Evolutionary conservation across 257 asterid genomes (phyloP).

Genomic region (Capsicum baccatum): DNA sequence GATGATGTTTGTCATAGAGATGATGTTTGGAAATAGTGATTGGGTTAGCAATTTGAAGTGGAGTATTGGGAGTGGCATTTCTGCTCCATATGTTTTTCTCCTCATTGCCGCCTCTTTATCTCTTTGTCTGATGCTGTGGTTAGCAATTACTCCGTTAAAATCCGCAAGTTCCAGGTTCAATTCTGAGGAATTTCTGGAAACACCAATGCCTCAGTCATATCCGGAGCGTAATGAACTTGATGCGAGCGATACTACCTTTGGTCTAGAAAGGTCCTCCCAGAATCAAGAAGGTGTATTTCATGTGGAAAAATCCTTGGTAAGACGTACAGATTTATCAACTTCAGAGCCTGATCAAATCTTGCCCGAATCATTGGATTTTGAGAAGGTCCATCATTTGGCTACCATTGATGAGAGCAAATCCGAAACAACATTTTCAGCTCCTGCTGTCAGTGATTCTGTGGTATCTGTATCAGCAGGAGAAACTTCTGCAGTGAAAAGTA

Average conservation of each 20-base stretch:
- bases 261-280: constrained; percentile 44
- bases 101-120: constrained; percentile 61
- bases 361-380: constrained; percentile 67
- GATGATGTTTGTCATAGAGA: constrained; percentile 74
- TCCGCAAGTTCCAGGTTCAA: constrained; percentile 66
- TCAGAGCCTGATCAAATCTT: constrained; percentile 50
- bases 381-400: constrained; percentile 43
- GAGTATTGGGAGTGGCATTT: constrained; percentile 63
- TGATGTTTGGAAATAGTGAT: constrained; percentile 88
- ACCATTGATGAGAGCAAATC: constrained; percentile 59
- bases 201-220: constrained; percentile 39
- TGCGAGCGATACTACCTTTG: constrained; percentile 44
- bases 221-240: constrained; percentile 45
- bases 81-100: constrained; percentile 70
- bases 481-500: constrained; percentile 38
- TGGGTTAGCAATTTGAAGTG: constrained; percentile 87
- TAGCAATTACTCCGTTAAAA: constrained; percentile 84
- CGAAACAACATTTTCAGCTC: constrained; percentile 46
- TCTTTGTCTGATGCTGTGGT: constrained; percentile 80
- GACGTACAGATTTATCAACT: constrained; percentile 42
- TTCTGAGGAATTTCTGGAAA: constrained; percentile 44
- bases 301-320: constrained; percentile 47
- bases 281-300: constrained; percentile 45
- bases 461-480: constrained; percentile 42
- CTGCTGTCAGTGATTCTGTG: constrained; percentile 41